phyloP scores from a whole-genome alignment of 2,329 filamentous ascomycete genomes.

The Juglanconis juglandina region DNA sequence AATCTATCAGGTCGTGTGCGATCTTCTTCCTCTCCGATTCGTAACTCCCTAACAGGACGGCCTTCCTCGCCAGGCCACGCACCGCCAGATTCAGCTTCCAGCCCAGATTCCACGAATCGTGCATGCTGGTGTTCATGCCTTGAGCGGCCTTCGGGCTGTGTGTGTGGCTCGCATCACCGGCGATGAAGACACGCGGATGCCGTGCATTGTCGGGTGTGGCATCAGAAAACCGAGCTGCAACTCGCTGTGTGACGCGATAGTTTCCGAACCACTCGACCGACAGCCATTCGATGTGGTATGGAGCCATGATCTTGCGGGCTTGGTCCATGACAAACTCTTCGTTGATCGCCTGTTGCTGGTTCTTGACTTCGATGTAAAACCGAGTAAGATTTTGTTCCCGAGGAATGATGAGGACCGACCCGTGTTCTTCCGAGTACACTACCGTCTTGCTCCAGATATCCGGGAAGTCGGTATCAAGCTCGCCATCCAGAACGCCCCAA shows the following conservation, averaged over 20 bases:
- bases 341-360: constrained; percentile 37
- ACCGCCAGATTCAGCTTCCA: constrained; percentile 52
- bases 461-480: constrained; percentile 68
- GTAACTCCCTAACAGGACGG: constrained; percentile 55
- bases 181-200: constrained; percentile 60
- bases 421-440: constrained; percentile 63
- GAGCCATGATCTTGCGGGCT: constrained; percentile 58
- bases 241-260: constrained; percentile 67
- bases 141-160: constrained; percentile 71
- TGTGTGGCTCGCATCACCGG: constrained; percentile 68
- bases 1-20: constrained; percentile 57
- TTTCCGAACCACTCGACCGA: constrained; percentile 68
- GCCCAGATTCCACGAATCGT: constrained; percentile 59
- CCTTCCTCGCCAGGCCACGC: constrained; percentile 52
- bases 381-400: constrained; percentile 71
- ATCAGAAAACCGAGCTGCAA: constrained; percentile 67
- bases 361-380: constrained; percentile 56
- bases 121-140: constrained; percentile 61
- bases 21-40: constrained; percentile 61
- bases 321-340: constrained; percentile 70
- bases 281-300: constrained; percentile 55
- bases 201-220: constrained; percentile 24
- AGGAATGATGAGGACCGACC: constrained; percentile 69
- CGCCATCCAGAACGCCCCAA: constrained; percentile 71
- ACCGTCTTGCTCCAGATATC: constrained; percentile 74